phyloP scores from a whole-genome alignment of 768 basidiomycete species.

The Lentinus tigrinus region DNA sequence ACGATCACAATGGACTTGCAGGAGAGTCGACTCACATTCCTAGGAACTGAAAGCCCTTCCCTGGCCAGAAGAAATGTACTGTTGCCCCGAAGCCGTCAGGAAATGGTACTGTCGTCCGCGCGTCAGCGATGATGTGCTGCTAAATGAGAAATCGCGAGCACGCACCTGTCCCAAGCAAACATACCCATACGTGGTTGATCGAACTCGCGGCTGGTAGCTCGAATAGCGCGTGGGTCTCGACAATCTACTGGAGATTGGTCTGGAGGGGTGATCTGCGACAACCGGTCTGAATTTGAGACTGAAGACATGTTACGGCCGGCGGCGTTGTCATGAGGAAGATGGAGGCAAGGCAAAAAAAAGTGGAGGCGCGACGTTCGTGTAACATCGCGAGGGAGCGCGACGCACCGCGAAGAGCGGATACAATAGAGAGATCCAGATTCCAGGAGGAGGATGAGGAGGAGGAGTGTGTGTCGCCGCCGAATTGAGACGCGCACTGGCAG shows the following conservation, averaged over 20 bases:
- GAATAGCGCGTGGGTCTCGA: constrained; percentile 81
- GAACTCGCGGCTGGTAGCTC: constrained; percentile 67
- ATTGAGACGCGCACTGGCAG: too few species aligned
- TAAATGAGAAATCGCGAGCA: neutral
- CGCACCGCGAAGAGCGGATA: neutral
- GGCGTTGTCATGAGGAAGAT: too few species aligned
- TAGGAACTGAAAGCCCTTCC: constrained; percentile 80
- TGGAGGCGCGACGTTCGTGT: neutral
- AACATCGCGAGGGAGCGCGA: constrained; percentile 1
- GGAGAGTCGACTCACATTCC: constrained; percentile 67
- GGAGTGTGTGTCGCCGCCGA: too few species aligned
- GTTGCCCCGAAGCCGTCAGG: constrained; percentile 83
- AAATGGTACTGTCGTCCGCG: constrained; percentile 55
- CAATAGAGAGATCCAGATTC: too few species aligned
- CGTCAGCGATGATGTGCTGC: neutral
- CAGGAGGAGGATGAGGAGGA: too few species aligned
- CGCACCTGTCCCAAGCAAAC: constrained; percentile 75
- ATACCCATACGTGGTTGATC: constrained; percentile 86
- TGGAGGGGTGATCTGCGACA: constrained; percentile 78
- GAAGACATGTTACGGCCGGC: too few species aligned
- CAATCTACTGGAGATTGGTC: constrained; percentile 78
- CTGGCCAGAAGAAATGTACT: constrained; percentile 85
- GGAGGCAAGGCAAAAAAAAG: neutral
- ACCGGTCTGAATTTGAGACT: constrained; percentile 88
- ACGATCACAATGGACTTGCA: too few species aligned